Base-by-base conservation (phyloP, 179 eudicot species). In the Sideroxylon spinosum region DNA sequence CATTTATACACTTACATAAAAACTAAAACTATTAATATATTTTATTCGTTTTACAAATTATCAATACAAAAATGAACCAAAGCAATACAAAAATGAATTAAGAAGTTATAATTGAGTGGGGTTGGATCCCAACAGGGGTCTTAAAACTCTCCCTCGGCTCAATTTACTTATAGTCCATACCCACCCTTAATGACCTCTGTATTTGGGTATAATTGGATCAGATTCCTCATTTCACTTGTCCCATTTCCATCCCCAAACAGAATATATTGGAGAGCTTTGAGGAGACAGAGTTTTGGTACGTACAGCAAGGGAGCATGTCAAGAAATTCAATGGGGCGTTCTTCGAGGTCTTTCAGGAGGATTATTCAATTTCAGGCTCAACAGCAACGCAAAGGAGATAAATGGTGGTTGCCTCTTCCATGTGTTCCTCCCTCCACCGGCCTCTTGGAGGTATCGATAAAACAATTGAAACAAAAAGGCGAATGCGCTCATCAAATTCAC, bases 341-440 rank as follows among this genome's bases (percentile, higher is more conserved):
- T 4, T 37, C 44, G 44, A 87, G 90, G 56, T 96, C 99, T 6
- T 93, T 92, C 80, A 83, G 98, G 82, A 80, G 89, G 78, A 85
- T 89, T 4, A 82, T 78, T 29, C 82, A 82, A 55, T 83, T 82
- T 29, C 83, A 85, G 49, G 44, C 44, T 37, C 44, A 37, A 6
- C 44, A 37, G 44, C 44, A 37, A 6, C 12, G 16, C 56, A 52
- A 7, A 17, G 63, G 23, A 17, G 63, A 59, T 13, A 59, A 59
- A 17, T 94, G 98, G 98, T 94, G 98, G 98, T 78, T 94, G 66
- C 98, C 97, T 0, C 85, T 92, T 48, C 97, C 97, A 23, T 90
- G 97, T 70, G 91, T 94, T 19, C 87, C 94, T 9, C 64, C 90
- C 0, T 88, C 82, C 44, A 37, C 44, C 3, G 98, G 98, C 50